A percentile compares a stretch with the other conserved stretches of the same genome.
These are phyloP conservation scores for Tulasnella sp. DNA, from an alignment of 768 basidiomycete genomes.

Conservation along the genomic window DNA sequence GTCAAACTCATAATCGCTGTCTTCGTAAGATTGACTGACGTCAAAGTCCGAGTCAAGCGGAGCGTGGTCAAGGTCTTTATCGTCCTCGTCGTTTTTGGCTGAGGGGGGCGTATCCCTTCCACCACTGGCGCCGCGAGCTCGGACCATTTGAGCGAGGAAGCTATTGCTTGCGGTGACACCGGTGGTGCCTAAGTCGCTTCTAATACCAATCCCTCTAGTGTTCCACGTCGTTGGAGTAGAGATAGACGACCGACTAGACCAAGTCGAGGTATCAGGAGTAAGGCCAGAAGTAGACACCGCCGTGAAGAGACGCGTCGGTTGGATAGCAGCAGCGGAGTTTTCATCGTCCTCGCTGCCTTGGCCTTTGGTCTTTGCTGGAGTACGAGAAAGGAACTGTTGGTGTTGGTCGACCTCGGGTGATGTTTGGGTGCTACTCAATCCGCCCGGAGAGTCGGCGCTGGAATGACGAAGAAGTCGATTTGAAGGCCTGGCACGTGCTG, in stretches of 20 bases:
- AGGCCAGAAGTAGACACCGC: neutral
- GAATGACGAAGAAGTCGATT: neutral
- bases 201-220: neutral
- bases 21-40: neutral
- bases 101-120: neutral
- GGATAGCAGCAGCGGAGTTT: neutral
- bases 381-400: neutral
- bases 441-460: neutral
- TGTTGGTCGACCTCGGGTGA: neutral
- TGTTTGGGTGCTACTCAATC: neutral
- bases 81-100: neutral
- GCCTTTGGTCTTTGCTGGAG: neutral
- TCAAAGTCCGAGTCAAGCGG: neutral
- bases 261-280: neutral
- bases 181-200: neutral
- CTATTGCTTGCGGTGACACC: neutral
- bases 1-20: neutral
- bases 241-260: neutral
- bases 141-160: constrained; percentile 4
- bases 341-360: neutral
- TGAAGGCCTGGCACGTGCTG: neutral
- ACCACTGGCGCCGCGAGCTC: neutral
- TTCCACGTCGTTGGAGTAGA: neutral
- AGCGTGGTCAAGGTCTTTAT: neutral
- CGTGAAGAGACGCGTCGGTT: constrained; percentile 7